A percentile compares a stretch with the other conserved stretches of the same genome.
Evolutionary conservation across 2,329 filamentous ascomycete genomes (phyloP).

Genomic region (Thelonectria discophora): DNA sequence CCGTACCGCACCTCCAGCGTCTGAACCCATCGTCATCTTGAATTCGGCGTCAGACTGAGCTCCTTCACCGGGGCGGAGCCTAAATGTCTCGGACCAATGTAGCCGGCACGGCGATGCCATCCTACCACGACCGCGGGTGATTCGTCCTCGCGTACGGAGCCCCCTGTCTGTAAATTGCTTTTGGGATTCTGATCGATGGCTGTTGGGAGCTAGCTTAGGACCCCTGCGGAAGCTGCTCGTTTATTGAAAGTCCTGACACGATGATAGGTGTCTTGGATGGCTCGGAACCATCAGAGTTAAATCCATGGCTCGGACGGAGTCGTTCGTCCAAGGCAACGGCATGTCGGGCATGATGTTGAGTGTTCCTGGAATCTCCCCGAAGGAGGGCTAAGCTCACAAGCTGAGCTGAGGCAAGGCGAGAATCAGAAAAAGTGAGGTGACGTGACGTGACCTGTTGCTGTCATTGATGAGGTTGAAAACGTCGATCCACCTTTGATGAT

Average conservation of each 20-base stretch:
- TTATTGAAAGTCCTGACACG: not conserved
- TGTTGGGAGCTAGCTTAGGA: constrained; percentile 20
- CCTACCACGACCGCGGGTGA: constrained; percentile 18
- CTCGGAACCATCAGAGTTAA: not conserved
- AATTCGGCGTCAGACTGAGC: constrained; percentile 32
- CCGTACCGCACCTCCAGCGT: constrained; percentile 31
- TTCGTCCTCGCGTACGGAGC: constrained; percentile 16
- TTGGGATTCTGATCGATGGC: constrained; percentile 34
- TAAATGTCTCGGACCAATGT: constrained; percentile 32
- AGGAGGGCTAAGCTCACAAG: constrained; percentile 17
- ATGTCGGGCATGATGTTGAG: not conserved
- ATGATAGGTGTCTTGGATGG: not conserved
- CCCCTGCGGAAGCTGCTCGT: constrained; percentile 28
- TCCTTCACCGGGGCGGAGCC: constrained; percentile 28
- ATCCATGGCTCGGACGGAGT: constrained; percentile 5
- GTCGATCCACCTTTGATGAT: constrained; percentile 32
- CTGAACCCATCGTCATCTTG: constrained; percentile 38
- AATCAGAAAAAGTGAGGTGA: constrained; percentile 31
- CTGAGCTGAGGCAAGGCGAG: constrained; percentile 27
- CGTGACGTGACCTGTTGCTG: constrained; percentile 31
- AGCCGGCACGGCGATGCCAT: constrained; percentile 23
- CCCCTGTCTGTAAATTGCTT: constrained; percentile 36
- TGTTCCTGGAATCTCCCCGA: not conserved
- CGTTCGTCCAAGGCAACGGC: not conserved
- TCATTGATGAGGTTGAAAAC: constrained; percentile 26